Evolutionary conservation across 495 filamentous ascomycete species (phyloP).

Genomic region (Annulohypoxylon moriforme): DNA sequence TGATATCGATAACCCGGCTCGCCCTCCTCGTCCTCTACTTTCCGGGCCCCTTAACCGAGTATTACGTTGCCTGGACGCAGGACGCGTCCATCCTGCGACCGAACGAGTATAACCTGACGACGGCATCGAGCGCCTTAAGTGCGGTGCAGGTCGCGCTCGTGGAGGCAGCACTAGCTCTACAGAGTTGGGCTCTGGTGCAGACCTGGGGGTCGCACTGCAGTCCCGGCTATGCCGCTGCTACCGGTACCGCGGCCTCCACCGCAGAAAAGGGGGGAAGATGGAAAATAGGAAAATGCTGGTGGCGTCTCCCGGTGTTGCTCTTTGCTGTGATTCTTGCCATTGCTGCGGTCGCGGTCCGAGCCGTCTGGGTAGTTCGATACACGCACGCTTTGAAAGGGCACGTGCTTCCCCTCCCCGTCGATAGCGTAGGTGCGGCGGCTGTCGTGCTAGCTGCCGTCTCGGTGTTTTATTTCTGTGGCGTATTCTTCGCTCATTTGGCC

Average conservation of each 20-base stretch:
- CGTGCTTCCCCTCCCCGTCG: constrained; percentile 27
- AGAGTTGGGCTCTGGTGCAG: constrained; percentile 22
- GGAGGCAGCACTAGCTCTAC: constrained; percentile 26
- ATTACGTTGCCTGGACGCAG: constrained; percentile 40
- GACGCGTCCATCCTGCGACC: constrained; percentile 18
- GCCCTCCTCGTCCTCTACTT: constrained; percentile 32
- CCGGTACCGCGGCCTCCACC: background rate
- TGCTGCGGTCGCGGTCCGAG: constrained; percentile 12
- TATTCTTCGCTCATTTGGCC: constrained; percentile 38
- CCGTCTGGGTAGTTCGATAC: constrained; percentile 26
- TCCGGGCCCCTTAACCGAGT: constrained; percentile 38
- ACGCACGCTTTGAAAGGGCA: constrained; percentile 19
- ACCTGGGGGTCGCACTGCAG: constrained; percentile 23
- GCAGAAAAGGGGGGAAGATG: background rate
- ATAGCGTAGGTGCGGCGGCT: constrained; percentile 19
- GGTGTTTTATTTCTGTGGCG: constrained; percentile 41
- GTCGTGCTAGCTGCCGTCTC: constrained; percentile 18
- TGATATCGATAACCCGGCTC: constrained; percentile 18
- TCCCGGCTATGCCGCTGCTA: too few relatives aligned
- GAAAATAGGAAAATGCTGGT: background rate
- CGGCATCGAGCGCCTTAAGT: constrained; percentile 16
- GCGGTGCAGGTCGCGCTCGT: constrained; percentile 33
- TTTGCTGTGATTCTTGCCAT: constrained; percentile 18
- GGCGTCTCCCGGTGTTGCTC: constrained; percentile 19
- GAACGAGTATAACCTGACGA: constrained; percentile 14